Base-by-base conservation (phyloP, 179 eudicot species). In the Drosera spatulata region DNA sequence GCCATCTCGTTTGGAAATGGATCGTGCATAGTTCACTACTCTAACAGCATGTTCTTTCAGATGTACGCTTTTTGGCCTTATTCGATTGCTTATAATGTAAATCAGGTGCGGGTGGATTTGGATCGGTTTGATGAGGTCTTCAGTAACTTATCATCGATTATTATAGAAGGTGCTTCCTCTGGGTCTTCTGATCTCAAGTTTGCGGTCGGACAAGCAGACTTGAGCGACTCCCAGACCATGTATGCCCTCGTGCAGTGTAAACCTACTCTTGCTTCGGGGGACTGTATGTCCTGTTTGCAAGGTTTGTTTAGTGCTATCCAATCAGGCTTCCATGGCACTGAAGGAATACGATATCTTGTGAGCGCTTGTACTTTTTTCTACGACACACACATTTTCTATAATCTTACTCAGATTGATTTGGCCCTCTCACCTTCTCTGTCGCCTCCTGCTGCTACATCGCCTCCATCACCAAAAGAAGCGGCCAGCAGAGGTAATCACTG, bases 181-280 rank as follows among this genome's bases (percentile, higher is more conserved):
- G 53, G 44, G 9, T 61, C 1, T 22, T 22, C 54, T 8, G 41
- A 45, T 57, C 57, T 65, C 55, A 46, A 46, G 49, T 55, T 53
- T 56, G 66, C 66, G 3, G 46, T 54, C 14, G 62, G 53, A 41
- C 53, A 71, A 33, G 39, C 14, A 0, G 22, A 61, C 2, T 33
- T 56, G 0, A 10, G 11, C 41, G 58, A 60, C 13, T 39, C 2
- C 43, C 50, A 1, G 40, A 60, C 54, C 1, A 54, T 70, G 7
- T 64, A 64, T 64, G 69, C 41, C 3, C 47, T 49, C 5, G 69
- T 59, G 14, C 51, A 47, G 51, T 64, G 69, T 49, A n/a, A 61
- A 49, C 66, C 69, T 3, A 66, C n/a, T n/a, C 38, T 70, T n/a
- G 47, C 66, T 10, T 10, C 22, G 15, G 39, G 10, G 4, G 39